A percentile compares a stretch with the other conserved stretches of the same genome.
Conservation (phyloP, 768 basidiomycete species). For the Rubroboletus pulcherrimus region DNA sequence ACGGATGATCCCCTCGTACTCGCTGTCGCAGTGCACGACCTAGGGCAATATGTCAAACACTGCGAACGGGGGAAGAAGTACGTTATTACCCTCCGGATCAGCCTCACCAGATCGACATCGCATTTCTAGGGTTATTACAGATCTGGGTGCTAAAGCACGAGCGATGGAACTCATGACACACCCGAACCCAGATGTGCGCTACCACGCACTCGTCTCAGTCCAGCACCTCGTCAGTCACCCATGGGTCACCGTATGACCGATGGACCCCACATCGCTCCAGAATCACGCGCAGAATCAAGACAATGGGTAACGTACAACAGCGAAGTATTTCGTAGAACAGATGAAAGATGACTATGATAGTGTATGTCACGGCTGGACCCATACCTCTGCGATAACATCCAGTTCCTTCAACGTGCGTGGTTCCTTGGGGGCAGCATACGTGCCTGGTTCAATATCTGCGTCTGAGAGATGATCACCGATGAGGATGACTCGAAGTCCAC, state of each 20-base stretch:
- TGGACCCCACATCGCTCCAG: neutral
- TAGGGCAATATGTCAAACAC: constrained; percentile 92
- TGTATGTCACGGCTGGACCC: constrained; percentile 44
- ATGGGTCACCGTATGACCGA: constrained; percentile 50
- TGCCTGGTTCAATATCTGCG: constrained; percentile 27
- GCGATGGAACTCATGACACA: constrained; percentile 95
- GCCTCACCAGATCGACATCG: neutral
- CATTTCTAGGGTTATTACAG: constrained; percentile 62
- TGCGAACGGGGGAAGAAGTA: constrained; percentile 92
- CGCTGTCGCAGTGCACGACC: constrained; percentile 88
- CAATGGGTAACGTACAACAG: constrained; percentile 1
- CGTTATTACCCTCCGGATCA: constrained; percentile 19
- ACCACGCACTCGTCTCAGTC: constrained; percentile 86
- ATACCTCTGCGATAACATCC: constrained; percentile 68
- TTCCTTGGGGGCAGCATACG: constrained; percentile 29
- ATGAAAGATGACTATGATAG: constrained; percentile 4
- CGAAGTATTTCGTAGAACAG: constrained; percentile 10
- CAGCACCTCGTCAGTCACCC: constrained; percentile 91
- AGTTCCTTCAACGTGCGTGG: constrained; percentile 63
- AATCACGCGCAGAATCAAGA: neutral
- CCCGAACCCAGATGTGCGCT: constrained; percentile 82
- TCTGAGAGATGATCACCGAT: constrained; percentile 51
- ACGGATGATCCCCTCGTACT: constrained; percentile 71
- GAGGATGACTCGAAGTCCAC: constrained; percentile 69
- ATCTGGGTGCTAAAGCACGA: constrained; percentile 80